phyloP scores from a whole-genome alignment of 371 early-diverging fungal species.

The Saksenaea vasiformis region DNA sequence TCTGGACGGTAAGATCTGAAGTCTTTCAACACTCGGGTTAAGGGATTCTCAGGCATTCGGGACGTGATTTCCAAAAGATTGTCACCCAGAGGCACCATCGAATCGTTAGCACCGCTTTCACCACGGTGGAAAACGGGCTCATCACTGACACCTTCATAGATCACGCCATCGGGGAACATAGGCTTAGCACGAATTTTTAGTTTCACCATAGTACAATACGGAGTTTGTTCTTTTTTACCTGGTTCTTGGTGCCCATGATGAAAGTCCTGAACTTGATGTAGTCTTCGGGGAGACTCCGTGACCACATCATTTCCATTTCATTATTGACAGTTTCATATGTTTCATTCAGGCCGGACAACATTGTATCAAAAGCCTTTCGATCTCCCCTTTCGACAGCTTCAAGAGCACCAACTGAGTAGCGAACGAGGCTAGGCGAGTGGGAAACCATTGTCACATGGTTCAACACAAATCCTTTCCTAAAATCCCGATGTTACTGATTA shows the following conservation, averaged over 20 bases:
- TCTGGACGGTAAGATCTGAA: conserved; percentile 80
- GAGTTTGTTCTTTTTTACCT: conserved; percentile 29
- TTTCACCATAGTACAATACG: background rate
- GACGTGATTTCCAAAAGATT: conserved; percentile 81
- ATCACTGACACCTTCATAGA: conserved; percentile 78
- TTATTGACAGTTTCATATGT: conserved; percentile 70
- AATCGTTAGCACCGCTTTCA: conserved; percentile 87
- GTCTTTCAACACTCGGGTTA: conserved; percentile 76
- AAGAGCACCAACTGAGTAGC: conserved; percentile 59
- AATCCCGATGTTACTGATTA: conserved; percentile 55
- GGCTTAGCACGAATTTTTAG: conserved; percentile 37
- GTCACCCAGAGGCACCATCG: conserved; percentile 83
- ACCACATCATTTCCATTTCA: conserved; percentile 85
- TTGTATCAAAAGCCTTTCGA: conserved; percentile 62
- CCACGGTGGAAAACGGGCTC: conserved; percentile 73
- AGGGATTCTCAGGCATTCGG: conserved; percentile 80
- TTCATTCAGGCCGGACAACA: conserved; percentile 56
- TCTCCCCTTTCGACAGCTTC: conserved; percentile 54
- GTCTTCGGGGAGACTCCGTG: conserved; percentile 65
- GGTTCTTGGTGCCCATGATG: conserved; percentile 87
- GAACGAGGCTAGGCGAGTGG: conserved; percentile 70
- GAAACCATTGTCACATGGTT: conserved; percentile 88
- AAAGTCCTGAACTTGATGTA: conserved; percentile 87
- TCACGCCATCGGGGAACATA: conserved; percentile 85
- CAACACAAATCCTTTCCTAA: conserved; percentile 76